Conservation (phyloP, 2,329 filamentous ascomycete genomes). For the Calonectria montana region DNA sequence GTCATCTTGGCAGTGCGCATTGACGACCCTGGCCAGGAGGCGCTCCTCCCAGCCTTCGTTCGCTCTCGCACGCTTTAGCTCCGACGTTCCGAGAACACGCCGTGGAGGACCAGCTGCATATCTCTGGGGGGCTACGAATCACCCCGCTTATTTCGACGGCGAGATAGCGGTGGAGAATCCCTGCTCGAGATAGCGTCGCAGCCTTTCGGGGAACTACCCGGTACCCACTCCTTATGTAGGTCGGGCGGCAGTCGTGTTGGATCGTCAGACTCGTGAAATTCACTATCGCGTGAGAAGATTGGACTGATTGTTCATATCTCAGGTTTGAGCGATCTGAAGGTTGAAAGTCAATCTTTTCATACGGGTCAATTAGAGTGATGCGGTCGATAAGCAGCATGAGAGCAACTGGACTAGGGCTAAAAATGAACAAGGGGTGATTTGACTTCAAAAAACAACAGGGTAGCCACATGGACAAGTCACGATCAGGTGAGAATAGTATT, state of each 20-base stretch:
- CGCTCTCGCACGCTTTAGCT: neutral
- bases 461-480: neutral
- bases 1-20: neutral
- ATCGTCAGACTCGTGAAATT: neutral
- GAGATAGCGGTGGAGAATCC: slow-evolving; percentile 16
- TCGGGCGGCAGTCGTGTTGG: neutral
- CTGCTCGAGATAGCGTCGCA: neutral
- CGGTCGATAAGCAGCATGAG: neutral
- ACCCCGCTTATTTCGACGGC: neutral
- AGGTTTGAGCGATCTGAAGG: neutral
- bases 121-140: neutral
- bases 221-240: neutral
- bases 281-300: neutral
- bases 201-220: slow-evolving; percentile 3
- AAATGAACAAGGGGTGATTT: neutral
- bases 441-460: neutral
- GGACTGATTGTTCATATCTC: neutral
- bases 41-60: neutral
- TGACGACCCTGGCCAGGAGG: neutral
- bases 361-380: neutral
- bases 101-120: neutral
- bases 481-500: too few relatives aligned
- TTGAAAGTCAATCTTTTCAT: neutral
- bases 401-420: neutral
- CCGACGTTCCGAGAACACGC: neutral